Evolutionary conservation across 768 basidiomycete genomes (phyloP), one percentile per base, ranked within the genome.

Genomic region (Boletus barrowsii): DNA sequence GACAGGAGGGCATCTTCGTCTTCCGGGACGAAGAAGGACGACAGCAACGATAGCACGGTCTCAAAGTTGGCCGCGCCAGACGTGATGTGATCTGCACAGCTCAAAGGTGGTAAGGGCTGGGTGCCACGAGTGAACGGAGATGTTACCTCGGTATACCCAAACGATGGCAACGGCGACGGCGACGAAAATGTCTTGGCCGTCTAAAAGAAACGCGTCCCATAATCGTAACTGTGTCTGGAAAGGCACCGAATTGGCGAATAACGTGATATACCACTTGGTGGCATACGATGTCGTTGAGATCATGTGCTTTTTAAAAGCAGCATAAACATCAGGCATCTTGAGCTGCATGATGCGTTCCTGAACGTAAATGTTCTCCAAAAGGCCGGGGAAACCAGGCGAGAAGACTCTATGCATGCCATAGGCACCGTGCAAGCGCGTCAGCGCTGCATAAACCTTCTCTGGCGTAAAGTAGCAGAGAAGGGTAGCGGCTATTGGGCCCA

Each of bases 211-310:
- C 11, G 83, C 92, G 68, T 99, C 97, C 96, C 96, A 99, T 30
- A 99, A 68, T 57, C 97, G 80, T 26, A 98, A 73, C 73, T 98
- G 94, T 44, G 88, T 93, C 71, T 95, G 91, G 70, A 96, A 98
- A 22, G 96, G 93, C 41, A 99, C 87, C 0, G 91, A 90, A 67
- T 96, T 97, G 47, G 94, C 85, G 65, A 98, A 99, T 14, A 98
- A 76, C 3, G 97, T 98, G 71, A 99, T 98, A 68, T 98, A 99
- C 97, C 97, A 98, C 72, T 98, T 98, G 2, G 96, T 98, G 26
- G 94, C 94, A 73, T 96, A 99, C 18, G 92, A 84, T 29, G 94
- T 95, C 13, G 93, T 94, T 9, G 90, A 90, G 54, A 99, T 88
- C 81, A 83, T 88, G 62, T 98, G 87, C 62, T 83, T 87, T 74